Percentiles rank a stretch among this genome's conserved stretches.
Evolutionary conservation across 73 alveolate genomes (phyloP).

Genomic region (Uronychia setigera): DNA sequence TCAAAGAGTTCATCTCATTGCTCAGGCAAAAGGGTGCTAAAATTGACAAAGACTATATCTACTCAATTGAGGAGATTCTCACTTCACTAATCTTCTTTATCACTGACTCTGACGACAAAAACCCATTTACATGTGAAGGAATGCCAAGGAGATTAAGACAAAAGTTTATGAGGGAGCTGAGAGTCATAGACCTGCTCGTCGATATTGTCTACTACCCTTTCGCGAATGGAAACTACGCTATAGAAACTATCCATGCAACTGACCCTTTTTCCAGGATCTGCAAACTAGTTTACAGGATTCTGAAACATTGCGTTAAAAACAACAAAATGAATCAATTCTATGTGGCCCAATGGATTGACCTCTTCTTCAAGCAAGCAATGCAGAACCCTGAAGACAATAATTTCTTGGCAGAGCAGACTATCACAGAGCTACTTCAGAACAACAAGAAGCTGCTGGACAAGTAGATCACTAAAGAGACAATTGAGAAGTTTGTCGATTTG

Average conservation of each 20-base stretch:
- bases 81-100: slow-evolving; percentile 30
- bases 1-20: slow-evolving; percentile 16
- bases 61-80: slow-evolving; percentile 25
- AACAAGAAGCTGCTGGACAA: slow-evolving; percentile 46
- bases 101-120: slow-evolving; percentile 38
- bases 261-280: slow-evolving; percentile 48
- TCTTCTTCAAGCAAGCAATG: slow-evolving; percentile 48
- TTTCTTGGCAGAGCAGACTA: slow-evolving; percentile 44
- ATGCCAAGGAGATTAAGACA: slow-evolving; percentile 21
- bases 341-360: slow-evolving; percentile 49
- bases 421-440: slow-evolving; percentile 50
- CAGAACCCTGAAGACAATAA: slow-evolving; percentile 40
- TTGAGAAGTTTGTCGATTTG: slow-evolving; percentile 30
- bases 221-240: slow-evolving; percentile 17
- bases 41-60: neutral
- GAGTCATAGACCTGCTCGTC: slow-evolving; percentile 43
- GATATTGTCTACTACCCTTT: slow-evolving; percentile 49
- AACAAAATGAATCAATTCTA: slow-evolving; percentile 33
- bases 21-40: slow-evolving; percentile 17
- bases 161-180: slow-evolving; percentile 41
- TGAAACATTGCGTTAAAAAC: slow-evolving; percentile 42
- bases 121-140: slow-evolving; percentile 48
- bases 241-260: slow-evolving; percentile 15
- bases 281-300: slow-evolving; percentile 33
- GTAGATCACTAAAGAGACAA: slow-evolving; percentile 46